Evolutionary conservation across 2,329 filamentous ascomycete species (phyloP), one percentile per base, ranked within the genome.

Genomic region (Diaporthe sp.): DNA sequence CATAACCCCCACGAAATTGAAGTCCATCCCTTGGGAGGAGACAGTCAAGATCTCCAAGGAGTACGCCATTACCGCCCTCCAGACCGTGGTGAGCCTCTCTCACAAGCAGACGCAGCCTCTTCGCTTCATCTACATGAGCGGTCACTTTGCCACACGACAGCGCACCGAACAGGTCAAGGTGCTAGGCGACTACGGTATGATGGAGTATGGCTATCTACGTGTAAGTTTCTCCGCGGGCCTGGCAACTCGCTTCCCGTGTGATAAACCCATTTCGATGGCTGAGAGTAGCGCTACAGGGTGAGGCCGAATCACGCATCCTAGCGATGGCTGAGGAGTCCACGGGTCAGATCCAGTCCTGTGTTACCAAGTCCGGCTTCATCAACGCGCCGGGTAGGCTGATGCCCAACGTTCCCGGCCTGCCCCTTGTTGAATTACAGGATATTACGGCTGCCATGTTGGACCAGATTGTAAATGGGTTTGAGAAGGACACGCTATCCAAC

Each of bases 241-340:
- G 25, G 30, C 4, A 3, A 22, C 5, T 6, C 9, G 4, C 1
- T 22, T 1, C 19, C 44, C 6, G n/a, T n/a, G 19, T 2, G 19
- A 35, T 17, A 9, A 2, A n/a, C 17, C 8, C 1, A 2, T 27
- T 5, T 27, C 17, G 27, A 63, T 47, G 35, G 30, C 58, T 72
- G 27, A 72, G 22, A 4, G n/a, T 22, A 12, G 13, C 17, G 2
- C 15, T 55, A 3, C 44, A 89, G 87, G 87, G 88, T 15, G 84
- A 87, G 53, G 83, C 84, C 0, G 88, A 89, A 75, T 84, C 77
- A 8, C 78, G 79, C 22, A 79, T 89, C 4, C 81, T 89, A 2
- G 81, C 81, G 2, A 84, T 83, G 25, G 85, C 85, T 3, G 78
- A 82, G 32, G 77, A 86, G 13, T 81, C 84, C 22, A 76, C 81